Base-by-base conservation (phyloP, 768 basidiomycete genomes). In the Leucocoprinus sp. region DNA sequence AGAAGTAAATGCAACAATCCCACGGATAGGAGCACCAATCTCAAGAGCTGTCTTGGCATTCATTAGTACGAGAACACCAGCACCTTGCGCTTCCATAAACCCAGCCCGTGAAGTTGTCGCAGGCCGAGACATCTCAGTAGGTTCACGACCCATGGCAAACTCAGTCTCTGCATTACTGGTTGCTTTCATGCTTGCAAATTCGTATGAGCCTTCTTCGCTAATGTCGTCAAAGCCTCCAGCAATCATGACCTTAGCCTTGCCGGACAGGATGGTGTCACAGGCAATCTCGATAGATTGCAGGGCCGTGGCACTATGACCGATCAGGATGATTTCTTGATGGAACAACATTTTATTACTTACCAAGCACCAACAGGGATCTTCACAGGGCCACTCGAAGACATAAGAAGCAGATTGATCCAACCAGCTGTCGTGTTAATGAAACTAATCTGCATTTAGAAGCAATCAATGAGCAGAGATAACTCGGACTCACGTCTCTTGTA, bases 171-270 rank as follows among this genome's bases (percentile, higher is more conserved):
- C 84, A 58, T 95, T 97, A 66, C 87, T 91, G 4, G 96, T 99
- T 1, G 96, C 96, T 66, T 97, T 96, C 96, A 99, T 99, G 72
- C 98, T 97, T 40, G 93, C 96, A 65, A 99, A 99, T 64, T 99
- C 95, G 63, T 83, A 97, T 6, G 95, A 97, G 14, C 95, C 96
- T 66, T 99, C 96, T 64, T 99, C 96, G 52, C 85, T 88, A 62
- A 98, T 78, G 62, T 99, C 96, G 58, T 99, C 96, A 68, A 93
- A 97, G 48, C 96, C 96, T 61, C 96, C 96, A 27, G 95, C 88
- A 50, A 99, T 83, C 96, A 99, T 99, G 59, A 99, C 83, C 69
- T 98, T 98, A 26, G 96, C 96, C 64, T 99, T 99, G 50, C 93
- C 89, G 5, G 87, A 86, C 27, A 95, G 63, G 52, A 99, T 84